Base-by-base conservation (phyloP, 2,329 filamentous ascomycete genomes). In the Hypoxylon sp. region DNA sequence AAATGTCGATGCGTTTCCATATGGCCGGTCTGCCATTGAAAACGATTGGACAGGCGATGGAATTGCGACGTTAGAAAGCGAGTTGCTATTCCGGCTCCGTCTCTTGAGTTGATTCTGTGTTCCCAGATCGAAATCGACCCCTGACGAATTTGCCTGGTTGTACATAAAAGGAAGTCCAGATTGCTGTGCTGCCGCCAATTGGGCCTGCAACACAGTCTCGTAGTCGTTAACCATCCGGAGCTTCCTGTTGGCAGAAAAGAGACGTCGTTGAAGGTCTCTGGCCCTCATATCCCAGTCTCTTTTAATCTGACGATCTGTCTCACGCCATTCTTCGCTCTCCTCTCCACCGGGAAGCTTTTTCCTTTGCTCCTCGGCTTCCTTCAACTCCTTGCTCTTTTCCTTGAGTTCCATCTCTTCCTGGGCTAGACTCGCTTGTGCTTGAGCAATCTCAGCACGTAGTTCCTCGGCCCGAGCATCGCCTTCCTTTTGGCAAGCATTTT, bases 361-460 rank as follows among this genome's bases (percentile, higher is more conserved):
- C 54, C 89, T 83, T 70, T 91, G 87, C 65, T 90, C 89, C 76
- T 96, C 93, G 27, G 94, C 84, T 56, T 90, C 86, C 76, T 93
- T 93, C 71, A 95, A 88, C 70, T 91, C 88, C 24, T 84, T 83
- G n/a, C 89, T 87, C 73, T 91, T 92, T 66, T 92, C 87, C 71
- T 89, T 91, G 29, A 96, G 85, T 68, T 93, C 90, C 7, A 92
- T 87, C 77, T 96, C 93, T 55, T 95, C 82, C 35, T 84, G 83
- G 5, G 86, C 81, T 65, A 87, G 87, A 62, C 90, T 89, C 42
- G 91, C 87, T 73, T 93, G 91, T 21, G 92, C 81, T 31, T 86
- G 82, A 37, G 82, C 80, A 52, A 91, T 90, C 59, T 89, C 82
- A 39, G 83, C 80, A 47, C 85, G 84, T 42, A 90, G 81, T 46